These are phyloP conservation scores for Evernia prunastri DNA, from an alignment of 495 filamentous ascomycete genomes.

Conservation along the genomic window DNA sequence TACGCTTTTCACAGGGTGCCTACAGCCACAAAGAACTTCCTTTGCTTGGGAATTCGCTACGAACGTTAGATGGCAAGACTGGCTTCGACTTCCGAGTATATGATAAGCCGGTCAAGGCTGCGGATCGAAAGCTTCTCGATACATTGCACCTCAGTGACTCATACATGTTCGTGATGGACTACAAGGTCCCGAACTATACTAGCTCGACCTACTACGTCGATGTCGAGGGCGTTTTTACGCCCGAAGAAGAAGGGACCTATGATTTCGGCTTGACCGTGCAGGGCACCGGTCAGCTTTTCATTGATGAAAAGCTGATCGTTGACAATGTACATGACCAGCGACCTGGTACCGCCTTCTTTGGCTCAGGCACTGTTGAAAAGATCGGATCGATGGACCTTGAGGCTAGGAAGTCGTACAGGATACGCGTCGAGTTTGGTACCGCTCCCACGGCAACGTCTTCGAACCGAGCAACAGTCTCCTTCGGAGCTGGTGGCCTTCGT, in stretches of 20 bases:
- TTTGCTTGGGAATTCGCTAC: conserved; percentile 45
- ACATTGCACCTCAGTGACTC: conserved; percentile 49
- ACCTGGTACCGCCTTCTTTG: conserved; percentile 56
- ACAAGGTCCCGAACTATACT: conserved; percentile 51
- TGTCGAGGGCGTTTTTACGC: conserved; percentile 52
- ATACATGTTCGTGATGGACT: conserved; percentile 56
- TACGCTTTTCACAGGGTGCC: conserved; percentile 46
- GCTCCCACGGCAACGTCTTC: conserved; percentile 55
- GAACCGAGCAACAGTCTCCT: conserved; percentile 43
- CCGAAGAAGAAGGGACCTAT: conserved; percentile 59
- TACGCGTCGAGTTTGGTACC: conserved; percentile 59
- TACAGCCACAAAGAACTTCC: conserved; percentile 58
- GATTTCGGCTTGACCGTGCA: conserved; percentile 71
- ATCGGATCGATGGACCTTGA: conserved; percentile 49
- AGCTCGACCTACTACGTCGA: conserved; percentile 53
- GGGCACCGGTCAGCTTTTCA: conserved; percentile 62
- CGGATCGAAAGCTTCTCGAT: conserved; percentile 46
- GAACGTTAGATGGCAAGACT: conserved; percentile 26
- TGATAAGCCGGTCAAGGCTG: conserved; percentile 44
- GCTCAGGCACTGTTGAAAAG: conserved; percentile 55
- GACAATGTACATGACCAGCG: conserved; percentile 60
- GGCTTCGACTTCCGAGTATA: conserved; percentile 55
- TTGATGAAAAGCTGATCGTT: conserved; percentile 64
- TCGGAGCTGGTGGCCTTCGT: conserved; percentile 67
- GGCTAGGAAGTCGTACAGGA: conserved; percentile 53